These are phyloP conservation scores for Gamsiella multidivaricata DNA, from an alignment of 192 early-diverging fungal genomes.

Conservation along the genomic window DNA sequence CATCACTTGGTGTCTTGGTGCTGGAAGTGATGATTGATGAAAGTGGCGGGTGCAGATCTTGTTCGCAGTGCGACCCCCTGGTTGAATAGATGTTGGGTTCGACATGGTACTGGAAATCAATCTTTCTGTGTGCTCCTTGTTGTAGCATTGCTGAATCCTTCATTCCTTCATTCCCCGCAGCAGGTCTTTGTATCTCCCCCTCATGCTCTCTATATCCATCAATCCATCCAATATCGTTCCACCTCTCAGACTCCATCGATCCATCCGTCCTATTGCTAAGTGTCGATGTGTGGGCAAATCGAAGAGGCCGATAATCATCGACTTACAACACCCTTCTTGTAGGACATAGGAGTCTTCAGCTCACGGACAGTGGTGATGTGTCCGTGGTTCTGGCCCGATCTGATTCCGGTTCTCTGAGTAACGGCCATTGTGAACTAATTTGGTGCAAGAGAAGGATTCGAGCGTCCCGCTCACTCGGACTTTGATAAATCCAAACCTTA, in stretches of 20 bases:
- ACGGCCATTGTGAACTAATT: slow-evolving; percentile 64
- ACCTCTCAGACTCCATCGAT: slow-evolving; percentile 14
- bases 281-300: no score
- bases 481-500: background rate
- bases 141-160: no score
- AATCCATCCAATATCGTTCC: slow-evolving; percentile 4
- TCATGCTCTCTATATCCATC: slow-evolving; percentile 2
- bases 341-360: slow-evolving; percentile 74
- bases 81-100: background rate
- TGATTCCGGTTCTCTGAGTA: slow-evolving; percentile 84
- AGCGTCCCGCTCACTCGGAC: background rate
- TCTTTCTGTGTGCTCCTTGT: no score
- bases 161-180: background rate
- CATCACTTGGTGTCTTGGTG: no score
- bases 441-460: slow-evolving; percentile 29
- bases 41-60: background rate
- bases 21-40: no score
- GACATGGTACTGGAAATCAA: background rate
- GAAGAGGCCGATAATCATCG: slow-evolving; percentile 10
- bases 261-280: slow-evolving; percentile 22
- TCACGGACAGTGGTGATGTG: slow-evolving; percentile 85
- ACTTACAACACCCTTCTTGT: slow-evolving; percentile 86
- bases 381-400: slow-evolving; percentile 92
- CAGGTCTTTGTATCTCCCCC: slow-evolving; percentile 1
- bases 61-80: no score